Evolutionary conservation across 305 asterid genomes (phyloP), one percentile per base, ranked within the genome.

Genomic region (Fraxinus nigra): DNA sequence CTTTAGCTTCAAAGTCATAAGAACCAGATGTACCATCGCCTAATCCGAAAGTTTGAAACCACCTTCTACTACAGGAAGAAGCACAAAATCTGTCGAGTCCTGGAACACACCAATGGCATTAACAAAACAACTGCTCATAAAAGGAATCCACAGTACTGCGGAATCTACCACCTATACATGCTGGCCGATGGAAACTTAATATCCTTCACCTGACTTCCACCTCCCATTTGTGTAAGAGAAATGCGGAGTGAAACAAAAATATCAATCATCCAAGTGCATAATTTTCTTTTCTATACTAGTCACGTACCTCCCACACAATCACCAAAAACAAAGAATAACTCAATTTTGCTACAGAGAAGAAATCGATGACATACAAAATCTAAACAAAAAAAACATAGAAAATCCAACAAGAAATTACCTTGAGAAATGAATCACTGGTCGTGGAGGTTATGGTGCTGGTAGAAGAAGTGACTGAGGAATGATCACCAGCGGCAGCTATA

Each of bases 391-490:
- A 30, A 79, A 51, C 22, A 2, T 73, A 6, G n/a, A 7, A 51
- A 82, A 46, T 86, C 85, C 82, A 77, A 78, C 76, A 84, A 80
- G 82, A 74, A 70, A 82, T 78, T 89, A 93, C 97, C 97, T 93
- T 93, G 85, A 87, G 81, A 90, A 91, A 91, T 24, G 92, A 92
- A 86, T 88, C 90, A 69, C 83, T 78, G 86, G 87, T n/a, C 72
- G 81, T 6, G 72, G 85, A 33, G 73, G 78, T 81, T 22, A 43
- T 82, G 14, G 26, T 72, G 74, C 63, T 85, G 86, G 84, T 59
- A 80, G 87, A 67, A 81, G 86, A 67, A 82, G 82, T 73, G 81
- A 46, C 48, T 78, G 88, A 75, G 40, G 91, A 82, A 79, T 82
- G 83, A 61, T 40, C 79, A 63, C 28, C 85, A 22, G 76, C 82